Percentiles rank a stretch among this genome's conserved stretches.
phyloP scores from a whole-genome alignment of 2,329 filamentous ascomycete species.

The Diaporthe eres region DNA sequence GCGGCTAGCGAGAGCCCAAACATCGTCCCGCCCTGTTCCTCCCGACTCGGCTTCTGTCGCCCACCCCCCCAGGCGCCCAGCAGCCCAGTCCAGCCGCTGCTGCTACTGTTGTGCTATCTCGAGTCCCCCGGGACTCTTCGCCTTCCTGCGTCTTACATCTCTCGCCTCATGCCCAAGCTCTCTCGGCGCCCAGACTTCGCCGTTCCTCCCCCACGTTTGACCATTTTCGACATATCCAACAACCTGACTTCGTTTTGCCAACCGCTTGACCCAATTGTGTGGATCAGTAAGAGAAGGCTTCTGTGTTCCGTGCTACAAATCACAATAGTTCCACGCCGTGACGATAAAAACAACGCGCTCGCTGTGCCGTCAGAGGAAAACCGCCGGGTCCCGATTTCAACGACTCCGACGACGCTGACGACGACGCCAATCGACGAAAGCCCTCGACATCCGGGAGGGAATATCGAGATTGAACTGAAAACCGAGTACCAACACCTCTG shows the following conservation, averaged over 20 bases:
- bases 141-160: conserved; percentile 38
- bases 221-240: conserved; percentile 38
- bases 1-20: conserved; percentile 26
- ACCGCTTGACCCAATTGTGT: conserved; percentile 24
- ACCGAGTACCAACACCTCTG: not conserved
- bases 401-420: conserved; percentile 8
- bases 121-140: conserved; percentile 11
- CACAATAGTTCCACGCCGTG: not conserved
- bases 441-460: not conserved
- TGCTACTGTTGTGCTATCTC: conserved; percentile 27
- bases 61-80: conserved; percentile 9
- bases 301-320: not conserved
- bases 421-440: conserved; percentile 2
- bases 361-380: not conserved
- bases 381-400: not conserved
- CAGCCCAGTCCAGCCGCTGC: conserved; percentile 11
- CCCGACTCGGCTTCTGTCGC: conserved; percentile 27
- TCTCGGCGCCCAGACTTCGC: conserved; percentile 58
- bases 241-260: conserved; percentile 11
- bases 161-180: conserved; percentile 48
- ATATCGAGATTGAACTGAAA: not conserved
- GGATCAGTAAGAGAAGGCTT: conserved; percentile 6
- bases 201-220: conserved; percentile 47
- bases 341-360: not conserved
- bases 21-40: conserved; percentile 33